Percentiles rank a stretch among this genome's conserved stretches.
Evolutionary conservation across 306 rosid species (phyloP).

Genomic region (Arachis hypogaea): DNA sequence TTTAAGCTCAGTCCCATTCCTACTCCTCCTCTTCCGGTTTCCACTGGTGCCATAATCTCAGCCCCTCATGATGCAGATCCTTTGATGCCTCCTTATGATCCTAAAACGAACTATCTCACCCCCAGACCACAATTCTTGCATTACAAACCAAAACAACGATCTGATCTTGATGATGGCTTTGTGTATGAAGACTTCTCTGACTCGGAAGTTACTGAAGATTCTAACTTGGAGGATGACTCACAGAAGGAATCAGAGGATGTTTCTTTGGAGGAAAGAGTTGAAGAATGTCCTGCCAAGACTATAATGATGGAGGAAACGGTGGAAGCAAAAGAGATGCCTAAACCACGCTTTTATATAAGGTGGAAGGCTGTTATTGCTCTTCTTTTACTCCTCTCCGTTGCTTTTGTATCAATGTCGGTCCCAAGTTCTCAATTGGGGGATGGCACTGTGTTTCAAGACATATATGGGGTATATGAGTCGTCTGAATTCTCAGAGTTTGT

Average conservation of each 20-base stretch:
- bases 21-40: constrained; percentile 43
- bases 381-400: constrained; percentile 53
- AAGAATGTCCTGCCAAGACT: constrained; percentile 35
- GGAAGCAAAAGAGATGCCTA: constrained; percentile 39
- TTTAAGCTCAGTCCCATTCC: constrained; percentile 68
- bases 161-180: constrained; percentile 51
- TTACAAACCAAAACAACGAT: constrained; percentile 69
- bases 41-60: constrained; percentile 32
- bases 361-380: constrained; percentile 46
- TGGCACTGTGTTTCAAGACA: constrained; percentile 44
- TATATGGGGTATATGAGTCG: constrained; percentile 34
- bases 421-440: constrained; percentile 42
- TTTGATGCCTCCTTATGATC: constrained; percentile 69
- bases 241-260: constrained; percentile 60
- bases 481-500: constrained; percentile 47
- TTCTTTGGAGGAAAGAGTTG: constrained; percentile 49
- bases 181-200: constrained; percentile 59
- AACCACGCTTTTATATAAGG: constrained; percentile 43
- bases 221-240: constrained; percentile 50
- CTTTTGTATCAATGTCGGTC: constrained; percentile 44
- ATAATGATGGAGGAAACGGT: constrained; percentile 36
- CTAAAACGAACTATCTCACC: constrained; percentile 80
- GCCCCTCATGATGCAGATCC: constrained; percentile 72
- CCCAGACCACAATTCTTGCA: constrained; percentile 90
- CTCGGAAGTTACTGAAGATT: constrained; percentile 58